phyloP scores from a whole-genome alignment of 2,329 filamentous ascomycete genomes.

The Colletotrichum sp. region DNA sequence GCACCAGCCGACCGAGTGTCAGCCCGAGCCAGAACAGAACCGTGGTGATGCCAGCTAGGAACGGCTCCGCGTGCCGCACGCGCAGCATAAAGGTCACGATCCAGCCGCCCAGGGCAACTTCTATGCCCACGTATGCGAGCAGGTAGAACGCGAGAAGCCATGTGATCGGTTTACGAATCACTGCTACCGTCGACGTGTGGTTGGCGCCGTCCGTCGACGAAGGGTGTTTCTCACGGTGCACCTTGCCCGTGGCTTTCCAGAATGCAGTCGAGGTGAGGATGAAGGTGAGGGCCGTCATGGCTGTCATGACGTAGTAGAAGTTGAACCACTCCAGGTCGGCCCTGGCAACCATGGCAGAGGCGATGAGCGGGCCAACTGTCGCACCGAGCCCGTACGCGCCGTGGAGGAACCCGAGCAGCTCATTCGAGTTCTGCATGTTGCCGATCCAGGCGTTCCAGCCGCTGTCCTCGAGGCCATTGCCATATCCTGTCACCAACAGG shows the following conservation, averaged over 20 bases:
- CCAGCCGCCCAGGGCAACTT: slow-evolving; percentile 79
- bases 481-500: slow-evolving; percentile 71
- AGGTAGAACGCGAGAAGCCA: slow-evolving; percentile 80
- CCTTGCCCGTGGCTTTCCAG: slow-evolving; percentile 64
- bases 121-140: slow-evolving; percentile 78
- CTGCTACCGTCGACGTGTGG: slow-evolving; percentile 47
- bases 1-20: slow-evolving; percentile 72
- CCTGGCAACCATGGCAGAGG: slow-evolving; percentile 74
- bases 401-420: slow-evolving; percentile 76
- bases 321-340: slow-evolving; percentile 68
- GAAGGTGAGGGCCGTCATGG: slow-evolving; percentile 61
- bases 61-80: slow-evolving; percentile 71
- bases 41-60: slow-evolving; percentile 75
- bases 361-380: slow-evolving; percentile 71
- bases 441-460: slow-evolving; percentile 69
- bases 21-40: slow-evolving; percentile 88
- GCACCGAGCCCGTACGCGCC: slow-evolving; percentile 76
- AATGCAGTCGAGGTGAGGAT: slow-evolving; percentile 59
- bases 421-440: slow-evolving; percentile 75
- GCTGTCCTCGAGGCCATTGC: slow-evolving; percentile 71
- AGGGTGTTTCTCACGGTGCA: slow-evolving; percentile 52
- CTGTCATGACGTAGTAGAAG: slow-evolving; percentile 80
- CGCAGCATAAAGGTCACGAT: slow-evolving; percentile 88
- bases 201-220: slow-evolving; percentile 38
- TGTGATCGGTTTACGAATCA: slow-evolving; percentile 60